Percentiles rank a stretch among this genome's conserved stretches.
These are phyloP conservation scores for Diplodia corticola DNA, from an alignment of 2,329 filamentous ascomycete species.

Conservation along the genomic window DNA sequence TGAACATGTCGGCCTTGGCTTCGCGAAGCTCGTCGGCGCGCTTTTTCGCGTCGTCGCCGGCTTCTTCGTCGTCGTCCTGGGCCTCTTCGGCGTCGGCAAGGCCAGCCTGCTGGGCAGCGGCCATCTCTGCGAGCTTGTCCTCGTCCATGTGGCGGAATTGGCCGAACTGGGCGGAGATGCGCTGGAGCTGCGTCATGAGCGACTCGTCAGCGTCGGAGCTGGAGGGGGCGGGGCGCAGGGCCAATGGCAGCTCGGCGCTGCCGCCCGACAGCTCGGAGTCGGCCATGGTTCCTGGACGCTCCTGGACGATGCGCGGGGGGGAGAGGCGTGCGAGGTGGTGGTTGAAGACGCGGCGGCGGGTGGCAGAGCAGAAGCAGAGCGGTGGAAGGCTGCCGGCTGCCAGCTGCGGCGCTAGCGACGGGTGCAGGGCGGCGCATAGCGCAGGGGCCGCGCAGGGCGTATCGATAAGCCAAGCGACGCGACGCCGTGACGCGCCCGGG, in stretches of 20 bases:
- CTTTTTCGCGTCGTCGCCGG: slow-evolving; percentile 39
- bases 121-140: slow-evolving; percentile 68
- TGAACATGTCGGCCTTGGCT: slow-evolving; percentile 44
- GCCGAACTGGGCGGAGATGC: slow-evolving; percentile 75
- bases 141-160: slow-evolving; percentile 82
- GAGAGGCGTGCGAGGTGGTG: not conserved
- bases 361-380: too few species aligned
- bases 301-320: too few species aligned
- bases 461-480: too few species aligned
- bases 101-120: slow-evolving; percentile 50
- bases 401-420: slow-evolving; percentile 2
- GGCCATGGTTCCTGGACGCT: not conserved
- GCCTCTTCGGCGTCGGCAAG: slow-evolving; percentile 46
- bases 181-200: slow-evolving; percentile 72
- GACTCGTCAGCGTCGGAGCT: slow-evolving; percentile 54
- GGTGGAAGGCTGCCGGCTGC: too few species aligned
- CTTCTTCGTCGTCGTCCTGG: slow-evolving; percentile 48
- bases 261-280: slow-evolving; percentile 29
- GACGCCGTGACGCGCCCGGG: not conserved
- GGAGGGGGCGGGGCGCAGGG: slow-evolving; percentile 62
- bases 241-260: slow-evolving; percentile 46
- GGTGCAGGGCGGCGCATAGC: not conserved
- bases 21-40: slow-evolving; percentile 42
- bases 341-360: not conserved
- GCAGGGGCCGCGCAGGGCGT: not conserved